Percentiles rank a stretch among this genome's conserved stretches.
phyloP scores from a whole-genome alignment of 129 eudicot genomes.

The Dittrichia graveolens region DNA sequence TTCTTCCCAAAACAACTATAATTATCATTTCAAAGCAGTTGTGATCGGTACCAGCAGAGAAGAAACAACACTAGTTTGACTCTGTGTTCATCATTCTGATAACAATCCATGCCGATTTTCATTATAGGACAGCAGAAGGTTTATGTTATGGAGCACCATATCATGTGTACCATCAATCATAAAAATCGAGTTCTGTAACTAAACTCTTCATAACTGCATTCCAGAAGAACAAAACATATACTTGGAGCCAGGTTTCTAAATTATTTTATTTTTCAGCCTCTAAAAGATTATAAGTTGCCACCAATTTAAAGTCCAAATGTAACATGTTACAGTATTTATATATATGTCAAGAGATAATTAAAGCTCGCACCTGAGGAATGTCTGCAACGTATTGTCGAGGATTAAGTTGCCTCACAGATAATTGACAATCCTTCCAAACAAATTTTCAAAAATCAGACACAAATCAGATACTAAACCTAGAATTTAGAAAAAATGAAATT shows the following conservation, averaged over 20 bases:
- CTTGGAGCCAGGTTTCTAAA: not conserved
- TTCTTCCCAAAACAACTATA: not conserved
- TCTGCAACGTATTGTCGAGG: constrained; percentile 96
- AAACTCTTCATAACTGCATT: constrained; percentile 11
- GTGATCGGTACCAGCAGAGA: not conserved
- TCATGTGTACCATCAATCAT: not conserved
- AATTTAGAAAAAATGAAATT: not conserved
- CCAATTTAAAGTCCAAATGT: not conserved
- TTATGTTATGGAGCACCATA: constrained; percentile 7
- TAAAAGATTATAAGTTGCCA: not conserved
- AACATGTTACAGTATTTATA: not conserved
- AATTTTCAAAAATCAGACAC: constrained; percentile 17
- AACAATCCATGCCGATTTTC: constrained; percentile 6
- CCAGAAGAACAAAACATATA: not conserved
- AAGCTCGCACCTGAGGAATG: constrained; percentile 69
- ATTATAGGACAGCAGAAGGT: not conserved
- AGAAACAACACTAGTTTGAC: not conserved
- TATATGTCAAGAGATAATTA: not conserved
- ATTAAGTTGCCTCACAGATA: constrained; percentile 85
- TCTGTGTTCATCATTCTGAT: not conserved
- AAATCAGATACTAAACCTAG: not conserved
- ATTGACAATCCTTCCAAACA: constrained; percentile 71
- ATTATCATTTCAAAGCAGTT: not conserved
- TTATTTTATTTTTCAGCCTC: not conserved
- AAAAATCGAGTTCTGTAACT: not conserved